Evolutionary conservation across 257 asterid genomes (phyloP).

Genomic region (Penstemon eatonii): DNA sequence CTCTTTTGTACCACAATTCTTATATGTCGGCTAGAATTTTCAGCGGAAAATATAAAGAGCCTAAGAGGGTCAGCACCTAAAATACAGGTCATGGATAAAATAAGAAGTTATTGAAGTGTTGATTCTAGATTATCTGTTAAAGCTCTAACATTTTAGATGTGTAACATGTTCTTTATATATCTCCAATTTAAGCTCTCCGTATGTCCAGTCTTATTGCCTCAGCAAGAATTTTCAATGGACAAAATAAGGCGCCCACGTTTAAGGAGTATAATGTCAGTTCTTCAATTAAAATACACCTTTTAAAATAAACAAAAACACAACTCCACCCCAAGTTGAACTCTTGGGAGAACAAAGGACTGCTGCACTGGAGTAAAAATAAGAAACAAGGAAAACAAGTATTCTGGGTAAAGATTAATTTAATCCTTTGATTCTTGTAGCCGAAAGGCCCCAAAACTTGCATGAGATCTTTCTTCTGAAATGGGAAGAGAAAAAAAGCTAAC

Average conservation of each 20-base stretch:
- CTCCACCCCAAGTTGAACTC: not conserved
- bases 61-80: not conserved
- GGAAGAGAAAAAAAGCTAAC: slow-evolving; percentile 37
- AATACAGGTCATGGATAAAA: not conserved
- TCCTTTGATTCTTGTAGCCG: slow-evolving; percentile 4
- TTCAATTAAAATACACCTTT: slow-evolving; percentile 2
- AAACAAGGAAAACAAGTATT: not conserved
- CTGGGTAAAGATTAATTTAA: not conserved
- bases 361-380: slow-evolving; percentile 6
- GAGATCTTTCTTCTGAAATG: slow-evolving; percentile 21
- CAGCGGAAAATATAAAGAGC: not conserved
- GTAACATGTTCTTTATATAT: no score
- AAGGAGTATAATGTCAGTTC: not conserved
- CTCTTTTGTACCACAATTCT: no score
- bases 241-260: no score
- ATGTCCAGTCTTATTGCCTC: no score
- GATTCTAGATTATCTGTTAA: no score
- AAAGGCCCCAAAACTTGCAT: slow-evolving; percentile 12
- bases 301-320: not conserved
- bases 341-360: not conserved
- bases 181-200: no score
- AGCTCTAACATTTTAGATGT: no score
- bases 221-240: no score
- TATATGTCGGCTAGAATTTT: no score
- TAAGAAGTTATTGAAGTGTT: no score